Conservation (phyloP, 352 stramenopile species). For the Globisporangium paddicum region DNA sequence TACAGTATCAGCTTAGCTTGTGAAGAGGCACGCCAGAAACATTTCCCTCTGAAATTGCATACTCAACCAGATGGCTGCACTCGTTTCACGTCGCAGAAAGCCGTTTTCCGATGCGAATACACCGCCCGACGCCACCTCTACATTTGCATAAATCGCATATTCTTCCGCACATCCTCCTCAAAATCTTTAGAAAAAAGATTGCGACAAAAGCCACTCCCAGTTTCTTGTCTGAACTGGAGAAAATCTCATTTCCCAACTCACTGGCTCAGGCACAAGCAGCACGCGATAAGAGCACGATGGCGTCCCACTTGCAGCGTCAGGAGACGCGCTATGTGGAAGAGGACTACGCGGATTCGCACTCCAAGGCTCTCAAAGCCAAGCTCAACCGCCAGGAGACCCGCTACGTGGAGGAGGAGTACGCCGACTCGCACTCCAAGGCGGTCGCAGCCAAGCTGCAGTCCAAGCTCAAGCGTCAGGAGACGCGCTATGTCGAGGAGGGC, state of each 20-base stretch:
- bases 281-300: not conserved
- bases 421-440: not conserved
- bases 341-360: not conserved
- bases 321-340: not conserved
- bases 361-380: too few relatives aligned
- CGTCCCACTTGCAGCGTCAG: not conserved
- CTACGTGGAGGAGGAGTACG: not conserved
- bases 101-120: too few relatives aligned
- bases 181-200: too few relatives aligned
- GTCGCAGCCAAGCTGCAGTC: too few relatives aligned
- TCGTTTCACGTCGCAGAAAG: not conserved
- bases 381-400: not conserved
- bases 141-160: not conserved
- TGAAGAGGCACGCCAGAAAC: conserved; percentile 1
- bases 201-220: too few relatives aligned
- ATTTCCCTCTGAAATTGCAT: not conserved
- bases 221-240: not conserved
- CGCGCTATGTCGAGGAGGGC: not conserved
- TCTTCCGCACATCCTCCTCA: not conserved
- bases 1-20: too few relatives aligned
- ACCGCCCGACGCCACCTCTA: not conserved
- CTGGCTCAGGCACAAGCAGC: not conserved
- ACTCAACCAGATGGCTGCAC: conserved; percentile 4
- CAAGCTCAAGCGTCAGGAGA: not conserved
- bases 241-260: not conserved